Conservation (phyloP, 148 eudicot species). For the Camellia sinensis region DNA sequence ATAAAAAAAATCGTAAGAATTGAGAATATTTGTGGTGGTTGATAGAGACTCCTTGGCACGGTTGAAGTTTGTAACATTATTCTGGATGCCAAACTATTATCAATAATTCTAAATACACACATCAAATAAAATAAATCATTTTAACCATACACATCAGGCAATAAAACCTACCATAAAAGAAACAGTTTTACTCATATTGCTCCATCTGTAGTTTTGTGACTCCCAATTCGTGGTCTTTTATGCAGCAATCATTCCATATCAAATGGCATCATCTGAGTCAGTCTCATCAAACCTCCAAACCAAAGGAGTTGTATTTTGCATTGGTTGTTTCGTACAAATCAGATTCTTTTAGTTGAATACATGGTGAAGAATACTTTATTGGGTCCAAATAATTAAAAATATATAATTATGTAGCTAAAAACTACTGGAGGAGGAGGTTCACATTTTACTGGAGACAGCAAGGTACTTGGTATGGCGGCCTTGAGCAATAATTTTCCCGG, state of each 20-base stretch:
- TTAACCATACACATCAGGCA: no score
- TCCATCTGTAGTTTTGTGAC: neutral
- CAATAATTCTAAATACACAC: no score
- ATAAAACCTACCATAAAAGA: no score
- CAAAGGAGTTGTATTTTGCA: neutral
- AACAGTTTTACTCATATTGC: no score
- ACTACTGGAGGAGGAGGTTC: neutral
- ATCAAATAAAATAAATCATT: no score
- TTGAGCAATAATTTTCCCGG: conserved; percentile 77
- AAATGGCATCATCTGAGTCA: neutral
- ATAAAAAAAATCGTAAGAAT: no score
- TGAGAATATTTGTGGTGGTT: no score
- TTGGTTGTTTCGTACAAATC: neutral
- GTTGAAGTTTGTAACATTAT: no score
- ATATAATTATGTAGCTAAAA: neutral
- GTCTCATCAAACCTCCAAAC: neutral
- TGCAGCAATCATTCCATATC: neutral
- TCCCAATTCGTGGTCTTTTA: neutral
- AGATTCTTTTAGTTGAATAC: neutral
- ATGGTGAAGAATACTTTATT: neutral
- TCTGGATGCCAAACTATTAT: no score
- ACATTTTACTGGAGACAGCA: conserved; percentile 60
- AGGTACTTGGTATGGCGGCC: conserved; percentile 96
- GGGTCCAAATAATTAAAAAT: neutral
- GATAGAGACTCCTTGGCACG: no score